Percentiles rank a stretch among this genome's conserved stretches.
Conservation (phyloP, 192 early-diverging fungal genomes). For the Neocallimastix lanati region DNA sequence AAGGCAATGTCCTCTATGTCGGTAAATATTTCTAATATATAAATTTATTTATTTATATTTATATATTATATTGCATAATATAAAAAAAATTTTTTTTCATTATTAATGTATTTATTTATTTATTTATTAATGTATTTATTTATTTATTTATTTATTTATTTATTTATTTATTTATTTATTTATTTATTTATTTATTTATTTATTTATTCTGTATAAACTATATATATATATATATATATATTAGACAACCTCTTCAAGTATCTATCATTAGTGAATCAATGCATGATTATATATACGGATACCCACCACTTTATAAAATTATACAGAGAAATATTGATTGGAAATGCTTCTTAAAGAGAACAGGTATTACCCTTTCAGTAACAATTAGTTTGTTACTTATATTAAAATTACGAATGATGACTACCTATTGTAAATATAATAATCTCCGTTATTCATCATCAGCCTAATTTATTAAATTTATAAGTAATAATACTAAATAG, state of each 20-base stretch:
- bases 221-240: too few species aligned
- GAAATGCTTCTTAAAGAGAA: neutral
- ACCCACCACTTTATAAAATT: neutral
- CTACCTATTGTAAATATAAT: neutral
- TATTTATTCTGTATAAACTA: too few species aligned
- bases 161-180: too few species aligned
- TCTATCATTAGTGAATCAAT: neutral
- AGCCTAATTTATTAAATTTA: neutral
- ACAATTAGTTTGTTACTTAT: neutral
- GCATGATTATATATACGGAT: neutral
- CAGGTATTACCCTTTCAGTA: neutral
- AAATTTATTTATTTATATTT: too few species aligned
- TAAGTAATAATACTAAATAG: too few species aligned
- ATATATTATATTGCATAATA: too few species aligned
- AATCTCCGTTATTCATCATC: neutral
- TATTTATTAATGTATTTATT: too few species aligned
- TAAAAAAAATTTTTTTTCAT: too few species aligned
- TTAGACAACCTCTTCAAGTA: neutral
- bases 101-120: too few species aligned
- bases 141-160: too few species aligned
- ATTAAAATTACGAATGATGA: neutral
- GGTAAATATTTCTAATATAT: too few species aligned
- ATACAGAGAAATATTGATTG: neutral
- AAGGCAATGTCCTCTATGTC: neutral
- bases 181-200: too few species aligned